A percentile compares a stretch with the other conserved stretches of the same genome.
These are phyloP conservation scores for Neurospora intermedia DNA, from an alignment of 495 filamentous ascomycete species.

Conservation along the genomic window DNA sequence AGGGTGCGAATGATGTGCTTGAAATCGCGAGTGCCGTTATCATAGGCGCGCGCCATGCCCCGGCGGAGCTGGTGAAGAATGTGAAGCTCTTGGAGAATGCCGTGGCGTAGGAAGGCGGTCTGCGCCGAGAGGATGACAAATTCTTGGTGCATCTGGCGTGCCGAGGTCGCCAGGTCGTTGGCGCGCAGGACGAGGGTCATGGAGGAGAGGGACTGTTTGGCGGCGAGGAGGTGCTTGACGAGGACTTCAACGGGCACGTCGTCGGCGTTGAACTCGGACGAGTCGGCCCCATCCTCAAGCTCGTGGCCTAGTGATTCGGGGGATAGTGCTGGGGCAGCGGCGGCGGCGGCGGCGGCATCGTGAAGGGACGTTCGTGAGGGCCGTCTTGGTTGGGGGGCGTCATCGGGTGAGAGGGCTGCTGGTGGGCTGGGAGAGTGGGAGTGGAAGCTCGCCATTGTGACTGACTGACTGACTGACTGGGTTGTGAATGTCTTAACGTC, in stretches of 20 bases:
- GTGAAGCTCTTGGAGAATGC: conserved; percentile 61
- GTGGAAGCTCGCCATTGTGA: not conserved
- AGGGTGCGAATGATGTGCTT: conserved; percentile 53
- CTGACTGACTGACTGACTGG: not conserved
- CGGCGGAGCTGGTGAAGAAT: conserved; percentile 57
- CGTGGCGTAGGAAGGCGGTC: conserved; percentile 62
- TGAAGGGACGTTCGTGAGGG: not conserved
- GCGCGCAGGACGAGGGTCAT: conserved; percentile 77
- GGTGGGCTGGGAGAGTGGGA: not conserved
- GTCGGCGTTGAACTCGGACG: conserved; percentile 14
- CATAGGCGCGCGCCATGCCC: conserved; percentile 43
- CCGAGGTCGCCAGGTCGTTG: conserved; percentile 71
- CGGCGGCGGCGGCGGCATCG: not conserved
- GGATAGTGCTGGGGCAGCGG: conserved; percentile 3
- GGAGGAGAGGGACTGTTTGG: conserved; percentile 85
- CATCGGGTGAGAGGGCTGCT: not conserved
- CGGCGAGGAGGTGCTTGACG: conserved; percentile 70
- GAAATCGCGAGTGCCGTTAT: conserved; percentile 39
- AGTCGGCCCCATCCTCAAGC: conserved; percentile 4
- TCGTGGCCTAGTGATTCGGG: conserved; percentile 4
- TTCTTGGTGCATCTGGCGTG: conserved; percentile 67
- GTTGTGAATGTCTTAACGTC: not conserved
- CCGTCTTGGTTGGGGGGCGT: not conserved
- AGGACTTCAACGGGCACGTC: conserved; percentile 56
- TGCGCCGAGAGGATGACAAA: conserved; percentile 67